Evolutionary conservation across 2,329 filamentous ascomycete genomes (phyloP), one percentile per base, ranked within the genome.

Genomic region (Aspergillus eucalypticola): DNA sequence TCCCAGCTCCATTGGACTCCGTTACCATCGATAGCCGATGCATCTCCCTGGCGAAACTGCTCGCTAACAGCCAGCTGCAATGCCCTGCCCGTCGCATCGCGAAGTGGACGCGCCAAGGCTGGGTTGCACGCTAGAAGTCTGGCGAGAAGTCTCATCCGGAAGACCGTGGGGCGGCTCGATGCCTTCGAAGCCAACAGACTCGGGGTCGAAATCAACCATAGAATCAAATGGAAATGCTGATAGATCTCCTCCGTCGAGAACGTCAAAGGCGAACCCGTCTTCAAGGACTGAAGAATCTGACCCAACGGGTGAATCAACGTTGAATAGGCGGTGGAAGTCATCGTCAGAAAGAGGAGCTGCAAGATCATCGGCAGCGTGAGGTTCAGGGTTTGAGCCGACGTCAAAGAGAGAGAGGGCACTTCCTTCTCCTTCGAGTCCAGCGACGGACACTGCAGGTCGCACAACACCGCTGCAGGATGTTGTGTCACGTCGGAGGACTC

Each of bases 401-500:
- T 78, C 73, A 66, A 77, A 78, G 68, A 77, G 72, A 32, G 76
- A 71, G 63, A 78, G 72, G 54, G 73, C 69, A 60, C 80, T 78
- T 77, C 80, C 82, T 79, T 84, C 71, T 73, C 71, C 73, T 71
- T 77, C 78, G 76, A 79, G 69, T 69, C 85, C 83, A 82, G 86
- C 90, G 90, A 94, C 89, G 87, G 95, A 98, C 95, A 99, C 95
- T 90, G 95, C 95, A 96, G 95, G 95, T 96, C 95, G 80, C 90
- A 98, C 95, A 98, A 97, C 94, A 97, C 89, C 93, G 86, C 95
- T 85, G 95, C 95, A 98, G 95, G 93, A 96, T 96, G 93, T 97
- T 97, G 95, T 97, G 93, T 95, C 95, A 87, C 82, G 86, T 96
- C 91, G 87, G 90, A 85, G 81, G 89, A 85, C 81, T 81, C 76